Evolutionary conservation across 371 early-diverging fungal genomes (phyloP), one percentile per base, ranked within the genome.

Genomic region (Mortierella polycephala): DNA sequence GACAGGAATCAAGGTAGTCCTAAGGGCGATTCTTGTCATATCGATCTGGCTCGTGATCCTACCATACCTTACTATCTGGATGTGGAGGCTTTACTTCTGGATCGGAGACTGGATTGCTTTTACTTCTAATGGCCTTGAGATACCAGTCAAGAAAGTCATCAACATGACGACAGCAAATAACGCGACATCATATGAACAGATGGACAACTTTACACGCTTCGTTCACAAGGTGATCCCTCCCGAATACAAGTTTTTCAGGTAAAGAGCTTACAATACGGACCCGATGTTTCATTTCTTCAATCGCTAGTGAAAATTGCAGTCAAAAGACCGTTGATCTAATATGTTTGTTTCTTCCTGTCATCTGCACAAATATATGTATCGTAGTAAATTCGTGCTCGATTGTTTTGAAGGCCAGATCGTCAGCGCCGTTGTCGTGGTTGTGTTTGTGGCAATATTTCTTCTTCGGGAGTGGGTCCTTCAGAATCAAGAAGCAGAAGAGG

Each of bases 381-480:
- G 18, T 71, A 91, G 92, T 49, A 69, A 81, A 39, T 90, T 95
- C 67, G 76, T 91, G 16, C 72, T 90, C 12, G 95, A 95, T 79
- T 92, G 94, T 46, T 88, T 95, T 59, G 95, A 96, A 71, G 97
- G 97, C 0, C 92, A 93, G 56, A 86, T 94, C 23, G 90, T 96
- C 51, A 92, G 93, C 2, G 84, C 90, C 50, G 71, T 90, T 40
- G 90, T 92, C 0, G 85, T 96, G 8, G 81, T 95, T 14, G 82
- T 92, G 11, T 95, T 93, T 69, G 86, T 95, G 23, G 89, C 90
- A 3, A 84, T 92, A 14, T 91, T 94, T 69, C 84, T 93, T 51
- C 83, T 96, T 56, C 90, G 93, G 30, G 97, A 96, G 75, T 95
- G 95, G 91, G 89, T 96, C 20, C 84, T 91, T 20, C 90, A 94